Conservation (phyloP, 2,329 filamentous ascomycete species). For the Stagonosporopsis tanaceti region DNA sequence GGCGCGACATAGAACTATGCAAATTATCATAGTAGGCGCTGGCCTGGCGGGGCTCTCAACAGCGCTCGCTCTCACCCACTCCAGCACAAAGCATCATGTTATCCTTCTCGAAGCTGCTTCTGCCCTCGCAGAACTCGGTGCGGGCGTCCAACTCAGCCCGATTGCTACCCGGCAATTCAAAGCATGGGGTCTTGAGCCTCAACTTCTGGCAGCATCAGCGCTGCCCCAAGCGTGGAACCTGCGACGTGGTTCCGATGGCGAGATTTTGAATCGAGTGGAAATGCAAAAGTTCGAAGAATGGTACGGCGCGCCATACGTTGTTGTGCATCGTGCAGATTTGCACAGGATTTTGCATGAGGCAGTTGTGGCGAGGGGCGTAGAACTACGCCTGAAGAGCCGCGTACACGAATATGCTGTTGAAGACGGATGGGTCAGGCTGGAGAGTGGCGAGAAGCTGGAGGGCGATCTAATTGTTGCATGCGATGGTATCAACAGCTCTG, state of each 20-base stretch:
- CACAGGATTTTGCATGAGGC: slow-evolving; percentile 25
- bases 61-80: slow-evolving; percentile 11
- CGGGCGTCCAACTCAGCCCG: slow-evolving; percentile 15
- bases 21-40: slow-evolving; percentile 14
- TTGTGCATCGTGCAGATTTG: slow-evolving; percentile 27
- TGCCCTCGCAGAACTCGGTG: slow-evolving; percentile 13
- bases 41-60: slow-evolving; percentile 16
- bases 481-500: slow-evolving; percentile 25
- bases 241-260: slow-evolving; percentile 43
- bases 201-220: slow-evolving; percentile 16
- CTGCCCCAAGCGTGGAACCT: slow-evolving; percentile 16
- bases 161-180: slow-evolving; percentile 15
- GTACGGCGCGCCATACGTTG: slow-evolving; percentile 27
- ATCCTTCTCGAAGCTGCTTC: slow-evolving; percentile 11
- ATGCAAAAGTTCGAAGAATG: slow-evolving; percentile 21
- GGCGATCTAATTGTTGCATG: slow-evolving; percentile 24
- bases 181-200: slow-evolving; percentile 8
- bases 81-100: slow-evolving; percentile 1
- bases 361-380: slow-evolving; percentile 20
- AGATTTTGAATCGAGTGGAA: slow-evolving; percentile 14
- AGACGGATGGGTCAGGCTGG: slow-evolving; percentile 20
- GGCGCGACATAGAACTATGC: not conserved
- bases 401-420: slow-evolving; percentile 28
- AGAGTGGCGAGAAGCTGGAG: slow-evolving; percentile 14
- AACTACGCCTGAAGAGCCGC: slow-evolving; percentile 22